These are phyloP conservation scores for Glomus cerebriforme DNA, from an alignment of 192 early-diverging fungal genomes.

Conservation along the genomic window DNA sequence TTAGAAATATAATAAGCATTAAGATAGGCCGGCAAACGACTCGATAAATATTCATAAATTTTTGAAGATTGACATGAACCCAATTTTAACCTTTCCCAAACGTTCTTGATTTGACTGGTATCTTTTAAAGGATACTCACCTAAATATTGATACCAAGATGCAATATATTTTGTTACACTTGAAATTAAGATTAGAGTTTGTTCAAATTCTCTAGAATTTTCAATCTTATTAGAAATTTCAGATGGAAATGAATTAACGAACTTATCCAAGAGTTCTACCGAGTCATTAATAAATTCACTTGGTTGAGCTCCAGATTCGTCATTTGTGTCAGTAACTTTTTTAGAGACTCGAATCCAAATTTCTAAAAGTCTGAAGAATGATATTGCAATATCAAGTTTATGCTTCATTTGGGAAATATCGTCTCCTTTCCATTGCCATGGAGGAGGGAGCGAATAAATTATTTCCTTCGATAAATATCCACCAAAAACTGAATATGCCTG, in stretches of 20 bases:
- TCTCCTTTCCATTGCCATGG: conserved; percentile 26
- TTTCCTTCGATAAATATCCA: conserved; percentile 1
- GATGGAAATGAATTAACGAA: background rate
- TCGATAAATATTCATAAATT: background rate
- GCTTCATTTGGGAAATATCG: background rate
- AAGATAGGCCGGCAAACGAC: background rate
- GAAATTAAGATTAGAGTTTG: conserved; percentile 18
- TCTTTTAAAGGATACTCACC: conserved; percentile 10
- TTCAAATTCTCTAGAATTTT: conserved; percentile 13
- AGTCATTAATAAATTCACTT: conserved; percentile 25
- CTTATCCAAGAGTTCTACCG: conserved; percentile 12
- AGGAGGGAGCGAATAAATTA: conserved; percentile 10
- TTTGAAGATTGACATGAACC: background rate
- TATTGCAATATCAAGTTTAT: conserved; percentile 23
- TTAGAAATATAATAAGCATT: background rate
- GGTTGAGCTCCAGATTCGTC: conserved; percentile 11
- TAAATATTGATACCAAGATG: conserved; percentile 29
- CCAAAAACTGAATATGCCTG: conserved; percentile 12
- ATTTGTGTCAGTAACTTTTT: background rate
- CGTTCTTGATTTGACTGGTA: conserved; percentile 5
- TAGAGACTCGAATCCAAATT: conserved; percentile 4
- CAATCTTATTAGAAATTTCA: background rate
- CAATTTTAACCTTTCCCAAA: conserved; percentile 20
- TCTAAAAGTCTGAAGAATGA: conserved; percentile 25
- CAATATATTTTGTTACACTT: conserved; percentile 13